A percentile compares a stretch with the other conserved stretches of the same genome.
Evolutionary conservation across 2,329 filamentous ascomycete species (phyloP).

Genomic region (Bertia moriformis): DNA sequence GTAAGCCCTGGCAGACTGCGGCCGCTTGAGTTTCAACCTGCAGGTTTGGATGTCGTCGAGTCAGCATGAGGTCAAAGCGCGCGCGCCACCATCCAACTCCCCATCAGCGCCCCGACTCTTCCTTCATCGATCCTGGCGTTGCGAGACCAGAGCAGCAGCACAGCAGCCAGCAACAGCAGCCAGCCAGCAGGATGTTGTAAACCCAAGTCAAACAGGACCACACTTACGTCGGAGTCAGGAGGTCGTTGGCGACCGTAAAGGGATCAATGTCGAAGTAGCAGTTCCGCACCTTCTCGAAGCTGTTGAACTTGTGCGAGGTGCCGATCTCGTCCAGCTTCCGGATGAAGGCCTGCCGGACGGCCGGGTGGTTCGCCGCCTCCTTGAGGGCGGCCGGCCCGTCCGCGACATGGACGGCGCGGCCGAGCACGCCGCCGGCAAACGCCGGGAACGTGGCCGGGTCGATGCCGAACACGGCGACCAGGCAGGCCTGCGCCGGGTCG

Average conservation of each 20-base stretch:
- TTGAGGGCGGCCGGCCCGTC: conserved; percentile 57
- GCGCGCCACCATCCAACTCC: too few species aligned
- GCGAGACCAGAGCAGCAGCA: not conserved
- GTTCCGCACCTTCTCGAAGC: conserved; percentile 70
- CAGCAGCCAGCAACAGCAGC: not conserved
- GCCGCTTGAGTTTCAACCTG: conserved; percentile 46
- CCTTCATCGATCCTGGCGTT: not conserved
- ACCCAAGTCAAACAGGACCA: not conserved
- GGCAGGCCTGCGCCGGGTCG: conserved; percentile 64
- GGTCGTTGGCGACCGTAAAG: conserved; percentile 83
- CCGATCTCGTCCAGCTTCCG: conserved; percentile 67
- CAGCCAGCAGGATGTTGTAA: conserved; percentile 6
- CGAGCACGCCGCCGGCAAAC: conserved; percentile 66
- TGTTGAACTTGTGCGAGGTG: conserved; percentile 76
- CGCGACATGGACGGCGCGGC: conserved; percentile 43
- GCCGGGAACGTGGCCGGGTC: conserved; percentile 71
- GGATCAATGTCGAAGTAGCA: conserved; percentile 69
- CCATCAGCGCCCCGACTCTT: too few species aligned
- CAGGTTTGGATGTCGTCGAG: too few species aligned
- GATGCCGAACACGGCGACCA: conserved; percentile 79
- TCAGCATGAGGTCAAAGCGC: too few species aligned
- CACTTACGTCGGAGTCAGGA: conserved; percentile 73
- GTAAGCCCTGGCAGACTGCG: conserved; percentile 36
- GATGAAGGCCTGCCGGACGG: conserved; percentile 61
- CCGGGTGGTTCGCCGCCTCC: conserved; percentile 51